Conservation (phyloP, 371 early-diverging fungal genomes). For the Lichtheimia ramosa region DNA sequence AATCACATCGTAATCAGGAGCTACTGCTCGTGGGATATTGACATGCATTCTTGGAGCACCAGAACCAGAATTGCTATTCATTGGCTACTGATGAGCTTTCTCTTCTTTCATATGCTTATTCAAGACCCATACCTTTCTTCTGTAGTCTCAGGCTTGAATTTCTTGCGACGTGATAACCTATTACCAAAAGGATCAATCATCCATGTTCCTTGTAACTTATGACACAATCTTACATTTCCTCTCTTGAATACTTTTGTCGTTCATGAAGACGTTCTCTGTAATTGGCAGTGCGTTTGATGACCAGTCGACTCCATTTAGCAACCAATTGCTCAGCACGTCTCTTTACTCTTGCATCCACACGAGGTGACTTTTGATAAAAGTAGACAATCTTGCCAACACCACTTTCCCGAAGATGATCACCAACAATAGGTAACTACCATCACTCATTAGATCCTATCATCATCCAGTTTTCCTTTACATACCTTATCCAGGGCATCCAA, state of each 20-base stretch:
- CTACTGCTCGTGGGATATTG: slow-evolving; percentile 46
- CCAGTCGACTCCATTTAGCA: slow-evolving; percentile 87
- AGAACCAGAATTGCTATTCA: no score
- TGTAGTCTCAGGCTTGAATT: slow-evolving; percentile 25
- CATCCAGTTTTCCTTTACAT: slow-evolving; percentile 2
- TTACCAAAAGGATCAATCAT: not conserved
- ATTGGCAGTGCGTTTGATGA: slow-evolving; percentile 76
- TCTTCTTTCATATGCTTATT: no score
- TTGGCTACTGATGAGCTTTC: no score
- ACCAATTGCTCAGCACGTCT: slow-evolving; percentile 81
- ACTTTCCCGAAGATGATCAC: slow-evolving; percentile 86
- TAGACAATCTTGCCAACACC: slow-evolving; percentile 91
- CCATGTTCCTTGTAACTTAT: not conserved
- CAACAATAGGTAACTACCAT: slow-evolving; percentile 73
- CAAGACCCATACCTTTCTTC: not conserved
- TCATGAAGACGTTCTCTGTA: slow-evolving; percentile 68
- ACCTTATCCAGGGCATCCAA: slow-evolving; percentile 74
- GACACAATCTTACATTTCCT: slow-evolving; percentile 31
- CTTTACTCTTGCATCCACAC: slow-evolving; percentile 73
- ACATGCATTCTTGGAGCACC: slow-evolving; percentile 29
- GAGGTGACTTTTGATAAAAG: slow-evolving; percentile 92
- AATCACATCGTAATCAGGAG: slow-evolving; percentile 52
- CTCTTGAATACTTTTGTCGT: slow-evolving; percentile 35
- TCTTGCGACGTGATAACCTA: slow-evolving; percentile 32
- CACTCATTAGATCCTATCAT: not conserved